A percentile compares a stretch with the other conserved stretches of the same genome.
phyloP scores from a whole-genome alignment of 2,329 filamentous ascomycete species.

The Talaromyces sp. region DNA sequence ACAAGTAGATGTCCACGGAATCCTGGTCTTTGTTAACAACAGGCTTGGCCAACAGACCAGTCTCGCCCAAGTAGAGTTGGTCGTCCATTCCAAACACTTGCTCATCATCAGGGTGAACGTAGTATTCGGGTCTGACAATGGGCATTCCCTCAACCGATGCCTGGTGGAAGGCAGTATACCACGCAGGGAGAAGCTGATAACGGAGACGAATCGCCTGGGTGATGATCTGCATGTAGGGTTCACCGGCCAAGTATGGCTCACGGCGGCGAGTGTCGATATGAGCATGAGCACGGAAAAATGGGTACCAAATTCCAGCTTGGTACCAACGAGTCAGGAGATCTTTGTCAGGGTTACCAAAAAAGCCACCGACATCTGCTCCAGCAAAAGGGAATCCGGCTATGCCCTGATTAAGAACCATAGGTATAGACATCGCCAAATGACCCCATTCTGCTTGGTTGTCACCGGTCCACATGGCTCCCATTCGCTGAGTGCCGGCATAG shows the following conservation, averaged over 20 bases:
- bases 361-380: slow-evolving; percentile 92
- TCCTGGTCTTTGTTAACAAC: slow-evolving; percentile 71
- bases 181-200: slow-evolving; percentile 83
- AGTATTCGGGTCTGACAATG: slow-evolving; percentile 88
- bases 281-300: slow-evolving; percentile 95
- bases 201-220: slow-evolving; percentile 81
- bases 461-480: slow-evolving; percentile 97
- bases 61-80: slow-evolving; percentile 85
- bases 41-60: slow-evolving; percentile 88
- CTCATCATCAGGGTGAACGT: slow-evolving; percentile 81
- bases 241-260: slow-evolving; percentile 82
- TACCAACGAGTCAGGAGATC: slow-evolving; percentile 94
- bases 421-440: slow-evolving; percentile 80
- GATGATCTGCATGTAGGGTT: slow-evolving; percentile 81
- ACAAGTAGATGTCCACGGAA: slow-evolving; percentile 75
- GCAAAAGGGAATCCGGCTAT: slow-evolving; percentile 91
- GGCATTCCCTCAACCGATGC: slow-evolving; percentile 77
- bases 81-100: slow-evolving; percentile 84
- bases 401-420: slow-evolving; percentile 90
- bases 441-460: slow-evolving; percentile 94
- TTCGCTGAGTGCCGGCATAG: slow-evolving; percentile 82
- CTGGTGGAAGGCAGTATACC: slow-evolving; percentile 96
- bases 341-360: slow-evolving; percentile 94
- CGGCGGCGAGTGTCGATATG: slow-evolving; percentile 93
- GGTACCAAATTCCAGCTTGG: slow-evolving; percentile 93